Percentiles rank a stretch among this genome's conserved stretches.
These are phyloP conservation scores for Blastobotrys americana DNA, from an alignment of 805 yeast species.

Conservation along the genomic window DNA sequence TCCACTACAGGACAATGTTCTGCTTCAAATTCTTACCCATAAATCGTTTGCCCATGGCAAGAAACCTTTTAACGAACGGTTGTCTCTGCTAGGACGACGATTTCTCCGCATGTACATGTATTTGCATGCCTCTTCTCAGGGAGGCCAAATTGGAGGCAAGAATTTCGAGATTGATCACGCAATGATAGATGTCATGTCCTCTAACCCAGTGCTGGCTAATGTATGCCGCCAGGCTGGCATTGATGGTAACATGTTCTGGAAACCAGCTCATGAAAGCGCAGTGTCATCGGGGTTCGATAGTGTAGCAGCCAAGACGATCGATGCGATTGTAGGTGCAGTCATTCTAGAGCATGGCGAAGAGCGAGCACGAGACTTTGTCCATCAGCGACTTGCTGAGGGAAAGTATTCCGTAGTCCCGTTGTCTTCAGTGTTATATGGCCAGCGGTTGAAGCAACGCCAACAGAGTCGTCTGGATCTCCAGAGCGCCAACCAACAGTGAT, in stretches of 20 bases:
- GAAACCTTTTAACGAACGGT: constrained; percentile 82
- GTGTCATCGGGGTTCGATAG: constrained; percentile 32
- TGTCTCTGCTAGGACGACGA: constrained; percentile 53
- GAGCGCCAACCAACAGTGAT: too few relatives aligned
- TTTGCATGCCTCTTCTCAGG: constrained; percentile 16
- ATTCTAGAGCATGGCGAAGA: constrained; percentile 52
- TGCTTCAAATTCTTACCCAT: constrained; percentile 81
- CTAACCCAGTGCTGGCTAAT: constrained; percentile 22
- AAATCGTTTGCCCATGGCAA: constrained; percentile 91
- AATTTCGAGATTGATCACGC: constrained; percentile 25
- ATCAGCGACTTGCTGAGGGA: constrained; percentile 38
- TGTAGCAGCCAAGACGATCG: constrained; percentile 45
- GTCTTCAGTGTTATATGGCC: constrained; percentile 6
- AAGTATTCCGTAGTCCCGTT: constrained; percentile 24
- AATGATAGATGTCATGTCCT: constrained; percentile 4
- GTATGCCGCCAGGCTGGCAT: constrained; percentile 26
- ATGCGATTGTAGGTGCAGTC: constrained; percentile 65
- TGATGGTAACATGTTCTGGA: constrained; percentile 26
- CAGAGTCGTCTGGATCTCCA: too few relatives aligned
- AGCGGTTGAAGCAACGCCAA: constrained; percentile 1
- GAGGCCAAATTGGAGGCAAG: constrained; percentile 19
- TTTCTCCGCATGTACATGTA: constrained; percentile 25
- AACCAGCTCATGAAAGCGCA: constrained; percentile 9
- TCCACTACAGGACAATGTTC: constrained; percentile 50
- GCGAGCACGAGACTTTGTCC: constrained; percentile 48